phyloP scores from a whole-genome alignment of 192 early-diverging fungal genomes.

The Backusella liffmaniae region DNA sequence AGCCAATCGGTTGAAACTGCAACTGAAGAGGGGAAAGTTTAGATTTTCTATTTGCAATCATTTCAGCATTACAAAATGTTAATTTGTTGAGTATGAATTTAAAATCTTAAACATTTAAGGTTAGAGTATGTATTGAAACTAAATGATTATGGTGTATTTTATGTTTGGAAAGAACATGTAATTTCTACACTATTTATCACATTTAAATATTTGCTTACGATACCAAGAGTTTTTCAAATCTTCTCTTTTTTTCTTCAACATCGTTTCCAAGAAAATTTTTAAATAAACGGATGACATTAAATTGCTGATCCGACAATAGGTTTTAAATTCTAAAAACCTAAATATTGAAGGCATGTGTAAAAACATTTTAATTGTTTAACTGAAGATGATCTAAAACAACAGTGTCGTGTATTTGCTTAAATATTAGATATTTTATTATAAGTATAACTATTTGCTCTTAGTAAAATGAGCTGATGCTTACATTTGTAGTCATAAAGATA shows the following conservation, averaged over 20 bases:
- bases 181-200: too few relatives aligned
- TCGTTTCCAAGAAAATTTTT: background rate
- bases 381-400: too few relatives aligned
- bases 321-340: background rate
- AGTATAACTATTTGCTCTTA: too few relatives aligned
- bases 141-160: background rate
- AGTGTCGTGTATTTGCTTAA: too few relatives aligned
- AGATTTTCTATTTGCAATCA: background rate
- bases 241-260: background rate
- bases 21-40: background rate
- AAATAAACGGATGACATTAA: background rate
- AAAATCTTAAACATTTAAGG: background rate
- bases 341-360: background rate
- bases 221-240: background rate
- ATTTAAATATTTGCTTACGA: background rate
- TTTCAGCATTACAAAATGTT: background rate
- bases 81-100: background rate
- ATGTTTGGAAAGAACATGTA: too few relatives aligned
- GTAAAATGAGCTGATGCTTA: too few relatives aligned
- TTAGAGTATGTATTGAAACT: background rate
- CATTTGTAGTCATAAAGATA: too few relatives aligned
- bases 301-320: background rate
- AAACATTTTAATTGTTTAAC: background rate
- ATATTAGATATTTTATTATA: too few relatives aligned
- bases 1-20: background rate